Evolutionary conservation across 2,329 filamentous ascomycete species (phyloP), one percentile per base, ranked within the genome.

Genomic region (Clathrospora elynae): DNA sequence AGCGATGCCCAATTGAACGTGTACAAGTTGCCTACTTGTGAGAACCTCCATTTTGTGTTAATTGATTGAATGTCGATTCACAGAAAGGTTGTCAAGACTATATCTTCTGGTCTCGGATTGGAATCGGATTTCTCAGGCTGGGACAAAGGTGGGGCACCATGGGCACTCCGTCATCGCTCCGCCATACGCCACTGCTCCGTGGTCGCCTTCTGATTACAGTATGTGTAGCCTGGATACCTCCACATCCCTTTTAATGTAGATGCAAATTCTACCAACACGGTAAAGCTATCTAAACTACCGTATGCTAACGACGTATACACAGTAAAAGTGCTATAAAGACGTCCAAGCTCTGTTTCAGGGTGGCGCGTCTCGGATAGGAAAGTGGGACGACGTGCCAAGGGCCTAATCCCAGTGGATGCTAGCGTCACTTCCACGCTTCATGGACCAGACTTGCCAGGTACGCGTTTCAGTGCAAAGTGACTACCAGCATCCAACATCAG

Each of bases 81-180:
- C 31, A 41, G 35, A 46, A 56, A 32, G 52, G 46, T 30, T 51
- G 49, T 43, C 17, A 46, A 40, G 50, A 49, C 55, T 62, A 64
- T 64, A 61, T 54, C 35, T 37, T 46, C 39, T 42, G 17, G 47
- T 43, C 44, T 59, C 63, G 64, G 50, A 47, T 60, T 62, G 59
- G 59, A 65, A 42, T 60, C 50, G 40, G n/a, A n/a, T n/a, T n/a
- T n/a, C n/a, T n/a, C n/a, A n/a, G n/a, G n/a, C n/a, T 54, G 49
- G 51, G 48, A 57, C 51, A 49, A 50, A 49, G 46, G 52, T 40
- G 49, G 57, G 57, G 55, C 42, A n/a, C n/a, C n/a, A n/a, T n/a
- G n/a, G n/a, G n/a, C 46, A 53, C 60, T 66, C 62, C 64, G 64
- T 67, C 62, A 66, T 66, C 65, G 62, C 66, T 63, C 55, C 55